Evolutionary conservation across 2,329 filamentous ascomycete species (phyloP).

Genomic region (Colletotrichum sp.): DNA sequence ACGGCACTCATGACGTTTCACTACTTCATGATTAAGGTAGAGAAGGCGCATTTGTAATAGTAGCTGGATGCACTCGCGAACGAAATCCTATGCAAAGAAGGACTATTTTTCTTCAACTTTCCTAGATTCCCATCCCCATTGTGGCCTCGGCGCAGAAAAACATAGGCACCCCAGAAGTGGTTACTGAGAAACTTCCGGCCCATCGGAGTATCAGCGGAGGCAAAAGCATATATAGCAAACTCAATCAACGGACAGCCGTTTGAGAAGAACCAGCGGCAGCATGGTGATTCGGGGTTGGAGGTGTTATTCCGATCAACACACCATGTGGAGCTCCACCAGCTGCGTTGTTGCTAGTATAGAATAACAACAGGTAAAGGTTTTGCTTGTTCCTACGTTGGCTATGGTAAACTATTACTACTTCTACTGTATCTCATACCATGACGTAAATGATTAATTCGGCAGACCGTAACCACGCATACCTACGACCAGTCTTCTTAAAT

Average conservation of each 20-base stretch:
- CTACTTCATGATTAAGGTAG: neutral
- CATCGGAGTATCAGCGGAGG: neutral
- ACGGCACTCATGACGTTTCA: neutral
- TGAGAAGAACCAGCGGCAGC: neutral
- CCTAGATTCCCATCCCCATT: neutral
- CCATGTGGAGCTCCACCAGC: neutral
- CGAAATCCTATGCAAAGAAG: neutral
- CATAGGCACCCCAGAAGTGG: neutral
- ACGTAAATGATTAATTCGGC: neutral
- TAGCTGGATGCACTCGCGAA: neutral
- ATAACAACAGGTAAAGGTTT: neutral
- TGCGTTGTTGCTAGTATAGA: neutral
- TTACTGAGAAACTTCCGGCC: neutral
- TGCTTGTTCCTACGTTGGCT: neutral
- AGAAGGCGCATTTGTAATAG: neutral
- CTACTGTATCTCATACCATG: neutral
- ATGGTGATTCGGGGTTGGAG: neutral
- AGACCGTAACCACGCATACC: neutral
- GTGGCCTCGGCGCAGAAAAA: neutral
- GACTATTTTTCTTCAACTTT: neutral
- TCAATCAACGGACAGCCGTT: neutral
- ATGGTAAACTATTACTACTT: neutral
- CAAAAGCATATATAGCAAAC: neutral
- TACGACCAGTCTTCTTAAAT: neutral
- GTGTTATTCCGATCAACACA: neutral